A percentile compares a stretch with the other conserved stretches of the same genome.
Conservation (phyloP, 169 alveolate genomes). For the Eimeria praecox region DNA sequence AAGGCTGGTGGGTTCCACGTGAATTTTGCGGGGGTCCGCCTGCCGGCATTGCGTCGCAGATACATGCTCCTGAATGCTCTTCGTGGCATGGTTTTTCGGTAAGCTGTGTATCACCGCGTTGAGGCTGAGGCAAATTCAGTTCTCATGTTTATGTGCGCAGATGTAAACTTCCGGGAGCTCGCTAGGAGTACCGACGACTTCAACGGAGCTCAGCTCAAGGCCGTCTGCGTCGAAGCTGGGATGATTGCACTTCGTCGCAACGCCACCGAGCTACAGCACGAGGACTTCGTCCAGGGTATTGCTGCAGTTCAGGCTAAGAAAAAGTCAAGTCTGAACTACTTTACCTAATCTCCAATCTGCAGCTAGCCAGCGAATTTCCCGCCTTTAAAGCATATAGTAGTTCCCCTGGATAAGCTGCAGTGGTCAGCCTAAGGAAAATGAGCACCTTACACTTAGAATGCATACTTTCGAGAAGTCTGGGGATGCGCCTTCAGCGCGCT, state of each 20-base stretch:
- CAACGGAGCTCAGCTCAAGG: conserved; percentile 97
- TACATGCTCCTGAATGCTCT: not conserved
- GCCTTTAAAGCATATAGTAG: not conserved
- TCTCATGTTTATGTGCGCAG: conserved; percentile 52
- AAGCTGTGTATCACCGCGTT: not conserved
- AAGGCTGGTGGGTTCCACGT: conserved; percentile 89
- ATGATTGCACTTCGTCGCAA: conserved; percentile 97
- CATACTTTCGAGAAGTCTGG: not conserved
- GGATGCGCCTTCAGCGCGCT: not conserved
- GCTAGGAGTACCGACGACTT: conserved; percentile 99
- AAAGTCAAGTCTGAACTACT: conserved; percentile 98
- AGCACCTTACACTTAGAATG: not conserved
- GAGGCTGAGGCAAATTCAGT: not conserved
- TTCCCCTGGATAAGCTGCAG: not conserved
- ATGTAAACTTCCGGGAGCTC: conserved; percentile 97
- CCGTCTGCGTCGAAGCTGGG: conserved; percentile 99
- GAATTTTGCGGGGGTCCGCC: not conserved
- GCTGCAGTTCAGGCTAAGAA: conserved; percentile 98
- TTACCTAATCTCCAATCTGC: conserved; percentile 88
- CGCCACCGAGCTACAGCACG: conserved; percentile 98
- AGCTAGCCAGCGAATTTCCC: no score
- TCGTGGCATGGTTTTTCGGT: not conserved
- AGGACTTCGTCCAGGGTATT: conserved; percentile 99
- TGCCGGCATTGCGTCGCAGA: not conserved
- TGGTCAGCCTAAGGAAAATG: not conserved